Conservation (phyloP, 2,329 filamentous ascomycete genomes). For the Elsinoe batatas region DNA sequence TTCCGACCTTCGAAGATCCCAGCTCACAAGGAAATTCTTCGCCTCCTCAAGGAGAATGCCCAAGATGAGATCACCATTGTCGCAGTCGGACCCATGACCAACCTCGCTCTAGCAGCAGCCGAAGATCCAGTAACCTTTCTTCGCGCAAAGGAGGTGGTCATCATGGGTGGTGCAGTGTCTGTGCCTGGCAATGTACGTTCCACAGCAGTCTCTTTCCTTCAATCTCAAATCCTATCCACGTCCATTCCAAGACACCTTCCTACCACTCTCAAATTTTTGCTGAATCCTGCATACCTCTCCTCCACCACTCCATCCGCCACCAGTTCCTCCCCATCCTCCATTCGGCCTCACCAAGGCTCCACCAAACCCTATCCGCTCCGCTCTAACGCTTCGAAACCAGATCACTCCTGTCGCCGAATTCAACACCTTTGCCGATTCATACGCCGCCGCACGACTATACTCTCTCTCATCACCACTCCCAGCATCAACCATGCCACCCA, state of each 20-base stretch:
- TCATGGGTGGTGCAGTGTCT: conserved; percentile 86
- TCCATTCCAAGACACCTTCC: too few species aligned
- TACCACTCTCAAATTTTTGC: not conserved
- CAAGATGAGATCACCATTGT: conserved; percentile 80
- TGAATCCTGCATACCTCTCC: conserved; percentile 13
- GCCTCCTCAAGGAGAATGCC: conserved; percentile 71
- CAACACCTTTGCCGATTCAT: conserved; percentile 77
- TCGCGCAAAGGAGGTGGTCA: conserved; percentile 77
- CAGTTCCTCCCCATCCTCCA: conserved; percentile 22
- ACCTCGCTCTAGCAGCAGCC: conserved; percentile 77
- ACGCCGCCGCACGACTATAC: conserved; percentile 40
- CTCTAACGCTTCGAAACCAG: conserved; percentile 30
- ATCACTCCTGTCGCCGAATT: conserved; percentile 79
- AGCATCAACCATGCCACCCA: conserved; percentile 66
- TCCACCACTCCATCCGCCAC: conserved; percentile 21
- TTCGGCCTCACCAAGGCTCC: conserved; percentile 33
- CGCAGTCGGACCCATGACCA: conserved; percentile 85
- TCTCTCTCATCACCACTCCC: conserved; percentile 50
- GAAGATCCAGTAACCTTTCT: conserved; percentile 85
- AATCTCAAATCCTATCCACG: too few species aligned
- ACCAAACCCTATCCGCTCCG: conserved; percentile 23
- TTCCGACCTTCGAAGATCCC: conserved; percentile 68
- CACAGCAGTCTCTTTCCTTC: too few species aligned
- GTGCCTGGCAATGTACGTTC: conserved; percentile 59
- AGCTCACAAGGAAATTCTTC: conserved; percentile 81